A percentile compares a stretch with the other conserved stretches of the same genome.
Conservation (phyloP, 257 asterid species). For the Capsicum chinense region DNA sequence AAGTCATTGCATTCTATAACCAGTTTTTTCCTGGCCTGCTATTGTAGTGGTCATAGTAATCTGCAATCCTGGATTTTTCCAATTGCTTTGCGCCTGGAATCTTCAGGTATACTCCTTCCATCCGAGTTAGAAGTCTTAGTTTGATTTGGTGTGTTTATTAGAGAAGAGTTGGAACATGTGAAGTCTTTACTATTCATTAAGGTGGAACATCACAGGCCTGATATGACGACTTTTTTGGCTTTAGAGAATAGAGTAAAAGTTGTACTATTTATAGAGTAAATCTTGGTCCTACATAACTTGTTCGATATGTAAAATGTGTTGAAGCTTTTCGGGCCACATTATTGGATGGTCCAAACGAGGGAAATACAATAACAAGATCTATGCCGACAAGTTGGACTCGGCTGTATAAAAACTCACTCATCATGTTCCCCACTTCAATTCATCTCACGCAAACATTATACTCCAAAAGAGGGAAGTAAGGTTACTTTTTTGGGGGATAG, state of each 20-base stretch:
- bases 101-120: conserved; percentile 21
- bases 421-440: conserved; percentile 7
- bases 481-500: neutral
- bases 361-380: neutral
- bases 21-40: conserved; percentile 1
- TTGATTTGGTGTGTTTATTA: neutral
- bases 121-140: neutral
- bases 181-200: neutral
- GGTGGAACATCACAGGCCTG: neutral
- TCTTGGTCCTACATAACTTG: neutral
- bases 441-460: neutral
- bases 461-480: neutral
- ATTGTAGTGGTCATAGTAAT: neutral
- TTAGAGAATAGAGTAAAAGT: neutral
- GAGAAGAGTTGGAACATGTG: neutral
- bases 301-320: neutral
- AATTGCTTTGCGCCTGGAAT: neutral
- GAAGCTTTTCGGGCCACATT: neutral
- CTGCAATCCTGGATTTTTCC: neutral
- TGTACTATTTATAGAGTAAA: neutral
- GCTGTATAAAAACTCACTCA: neutral
- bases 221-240: neutral
- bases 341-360: neutral
- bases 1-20: neutral
- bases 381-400: neutral